Base-by-base conservation (phyloP, 2,329 filamentous ascomycete species). In the Verticillium nonalfalfae region DNA sequence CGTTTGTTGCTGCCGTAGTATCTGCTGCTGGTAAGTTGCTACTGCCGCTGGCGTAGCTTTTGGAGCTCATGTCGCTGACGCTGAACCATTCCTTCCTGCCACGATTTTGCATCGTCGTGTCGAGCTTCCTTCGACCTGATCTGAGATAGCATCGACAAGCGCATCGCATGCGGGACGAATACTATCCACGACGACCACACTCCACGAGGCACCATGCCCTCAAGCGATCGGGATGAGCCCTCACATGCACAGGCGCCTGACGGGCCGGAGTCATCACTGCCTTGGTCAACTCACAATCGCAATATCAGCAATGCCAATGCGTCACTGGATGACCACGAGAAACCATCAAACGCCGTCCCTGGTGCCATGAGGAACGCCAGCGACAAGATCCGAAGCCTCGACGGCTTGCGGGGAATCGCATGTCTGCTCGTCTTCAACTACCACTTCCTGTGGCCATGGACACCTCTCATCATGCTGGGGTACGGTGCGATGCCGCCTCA, bases 381-480 rank as follows among this genome's bases (percentile, higher is more conserved):
- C 26, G 74, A 75, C 67, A 76, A 77, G 67, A 75, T 77, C 64
- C 69, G 65, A 58, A 74, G 70, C 34, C 73, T 78, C 40, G 76
- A 78, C 65, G 76, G 76, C 14, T 70, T 78, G 1, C 71, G 76
- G n/a, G 76, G 76, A 58, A 71, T 77, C 61, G 76, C 76, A 15
- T 78, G 74, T 60, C 71, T 78, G 35, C 68, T 76, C 39, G 76
- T 78, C 60, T 77, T 77, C 71, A 78, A 76, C 57, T 77, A 76
- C 61, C 75, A 77, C 62, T 77, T 76, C 60, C 68, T 77, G 55
- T 76, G 74, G 73, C 73, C 74, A 15, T 77, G 74, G 73, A 76
- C 74, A 1, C 71, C 73, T 0, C 62, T 67, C 36, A 76, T 77
- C 60, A 76, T 76, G 74, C 63, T 78, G n/a, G 74, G 74, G 36